These are phyloP conservation scores for Tricholomella constricta DNA, from an alignment of 768 basidiomycete species.

Conservation along the genomic window DNA sequence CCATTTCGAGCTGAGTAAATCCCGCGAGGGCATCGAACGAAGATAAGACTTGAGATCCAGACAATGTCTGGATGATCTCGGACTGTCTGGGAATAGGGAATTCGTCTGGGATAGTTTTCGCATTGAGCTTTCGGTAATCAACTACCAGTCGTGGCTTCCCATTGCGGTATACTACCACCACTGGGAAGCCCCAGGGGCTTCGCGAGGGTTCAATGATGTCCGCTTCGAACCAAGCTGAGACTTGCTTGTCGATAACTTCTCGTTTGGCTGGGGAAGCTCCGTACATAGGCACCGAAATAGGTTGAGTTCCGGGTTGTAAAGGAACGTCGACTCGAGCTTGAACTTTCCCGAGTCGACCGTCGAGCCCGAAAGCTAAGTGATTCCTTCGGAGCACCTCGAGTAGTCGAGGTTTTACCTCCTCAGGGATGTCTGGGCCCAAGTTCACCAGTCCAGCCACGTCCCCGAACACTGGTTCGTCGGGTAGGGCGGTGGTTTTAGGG, in stretches of 20 bases:
- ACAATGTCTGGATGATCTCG: conserved; percentile 31
- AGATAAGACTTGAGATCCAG: conserved; percentile 31
- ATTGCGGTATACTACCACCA: conserved; percentile 32
- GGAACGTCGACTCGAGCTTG: conserved; percentile 24
- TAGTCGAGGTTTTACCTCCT: too few species aligned
- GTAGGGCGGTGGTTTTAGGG: too few species aligned
- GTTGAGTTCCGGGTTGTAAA: conserved; percentile 25
- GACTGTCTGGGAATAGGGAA: conserved; percentile 27
- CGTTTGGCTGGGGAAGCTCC: too few species aligned
- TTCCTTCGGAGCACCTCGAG: neutral
- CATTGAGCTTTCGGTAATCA: too few species aligned
- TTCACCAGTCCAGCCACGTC: neutral
- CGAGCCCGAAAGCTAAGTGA: neutral
- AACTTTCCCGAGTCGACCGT: conserved; percentile 12
- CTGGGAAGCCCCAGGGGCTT: conserved; percentile 38
- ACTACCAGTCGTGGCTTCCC: conserved; percentile 1
- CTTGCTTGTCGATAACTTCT: too few species aligned
- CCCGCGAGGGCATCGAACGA: conserved; percentile 38
- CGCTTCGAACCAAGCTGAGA: too few species aligned
- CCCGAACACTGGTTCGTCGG: conserved; percentile 9
- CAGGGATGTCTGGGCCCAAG: too few species aligned
- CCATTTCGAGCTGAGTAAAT: conserved; percentile 40
- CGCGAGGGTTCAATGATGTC: too few species aligned
- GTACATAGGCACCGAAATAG: conserved; percentile 32
- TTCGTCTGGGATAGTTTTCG: conserved; percentile 24